Evolutionary conservation across 176 grass and related monocot genomes (phyloP), one percentile per base, ranked within the genome.

Genomic region (Musa schizocarpa): DNA sequence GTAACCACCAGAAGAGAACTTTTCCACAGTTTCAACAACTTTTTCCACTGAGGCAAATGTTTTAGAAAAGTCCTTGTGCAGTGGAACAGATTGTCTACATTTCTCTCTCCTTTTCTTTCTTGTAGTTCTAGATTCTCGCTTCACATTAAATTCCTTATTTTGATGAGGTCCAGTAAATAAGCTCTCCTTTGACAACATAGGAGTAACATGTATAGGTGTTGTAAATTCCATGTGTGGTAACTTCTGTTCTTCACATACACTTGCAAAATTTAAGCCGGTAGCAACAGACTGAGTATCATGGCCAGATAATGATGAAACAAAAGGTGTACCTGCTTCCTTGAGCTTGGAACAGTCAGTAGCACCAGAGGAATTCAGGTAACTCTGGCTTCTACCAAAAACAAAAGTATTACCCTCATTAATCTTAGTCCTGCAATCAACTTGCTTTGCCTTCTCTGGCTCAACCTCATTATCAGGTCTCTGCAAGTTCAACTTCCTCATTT

Each of bases 31-130:
- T 82, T 71, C 49, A 19, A 69, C 23, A 78, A 48, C 12, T 11
- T 74, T 75, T 52, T 29, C 48, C 72, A 24, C 77, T 56, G 23
- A 79, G 68, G 67, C 72, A 76, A 52, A 49, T 67, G 82, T 54
- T 54, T 80, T 65, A 78, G 78, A 64, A 73, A 75, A 52, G 63
- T 23, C 77, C 2, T 89, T 82, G 72, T 84, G 73, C 64, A 24
- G 19, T 52, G 77, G 71, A 68, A 66, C 25, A 63, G 53, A 59
- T 71, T 89, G 87, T 74, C 85, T 93, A 58, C 72, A 48, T 74
- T 74, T 95, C 73, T 43, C 72, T 52, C 70, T 74, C 11, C 54
- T 92, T 78, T 86, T 95, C 74, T 82, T 93, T 80, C 77, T 87
- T 82, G 80, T 77, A 68, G 50, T 81, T 83, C 78, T 95, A 69